Evolutionary conservation across 768 basidiomycete genomes (phyloP).

Genomic region (Lactarius tabidus): DNA sequence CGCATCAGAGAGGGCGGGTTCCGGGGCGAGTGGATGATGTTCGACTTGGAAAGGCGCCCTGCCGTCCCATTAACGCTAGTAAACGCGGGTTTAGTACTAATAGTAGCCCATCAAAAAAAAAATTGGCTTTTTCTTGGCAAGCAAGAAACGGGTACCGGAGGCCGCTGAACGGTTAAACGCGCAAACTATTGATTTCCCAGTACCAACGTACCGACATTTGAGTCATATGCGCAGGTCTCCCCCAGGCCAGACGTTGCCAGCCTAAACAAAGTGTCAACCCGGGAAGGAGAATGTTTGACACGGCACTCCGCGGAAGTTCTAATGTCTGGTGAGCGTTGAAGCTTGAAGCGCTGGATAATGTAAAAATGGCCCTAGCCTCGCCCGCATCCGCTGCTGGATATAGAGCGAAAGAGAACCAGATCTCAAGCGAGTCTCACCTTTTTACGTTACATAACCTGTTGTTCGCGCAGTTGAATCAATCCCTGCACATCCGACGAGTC

Average conservation of each 20-base stretch:
- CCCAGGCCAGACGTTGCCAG: conserved; percentile 8
- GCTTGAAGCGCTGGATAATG: conserved; percentile 44
- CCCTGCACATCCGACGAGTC: too few relatives aligned
- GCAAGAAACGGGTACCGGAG: too few relatives aligned
- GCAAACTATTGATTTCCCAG: conserved; percentile 51
- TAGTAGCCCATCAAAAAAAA: too few relatives aligned
- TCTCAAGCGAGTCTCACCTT: conserved; percentile 36
- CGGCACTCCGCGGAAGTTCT: conserved; percentile 55
- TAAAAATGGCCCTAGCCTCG: background rate
- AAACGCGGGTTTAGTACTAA: too few relatives aligned
- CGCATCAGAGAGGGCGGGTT: too few relatives aligned
- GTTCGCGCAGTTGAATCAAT: conserved; percentile 46
- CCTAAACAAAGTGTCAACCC: conserved; percentile 9
- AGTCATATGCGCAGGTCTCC: too few relatives aligned
- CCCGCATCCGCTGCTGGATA: conserved; percentile 41
- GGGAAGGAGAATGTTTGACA: conserved; percentile 1
- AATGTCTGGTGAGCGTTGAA: conserved; percentile 51
- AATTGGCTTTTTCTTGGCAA: too few relatives aligned
- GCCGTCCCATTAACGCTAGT: too few relatives aligned
- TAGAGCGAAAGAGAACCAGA: conserved; percentile 61
- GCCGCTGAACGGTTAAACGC: conserved; percentile 40
- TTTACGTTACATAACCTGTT: conserved; percentile 60
- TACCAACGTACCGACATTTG: background rate
- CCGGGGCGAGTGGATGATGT: too few relatives aligned
- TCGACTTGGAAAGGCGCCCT: too few relatives aligned